Base-by-base conservation (phyloP, 805 yeast species). In the Cyberlindnera veronae region DNA sequence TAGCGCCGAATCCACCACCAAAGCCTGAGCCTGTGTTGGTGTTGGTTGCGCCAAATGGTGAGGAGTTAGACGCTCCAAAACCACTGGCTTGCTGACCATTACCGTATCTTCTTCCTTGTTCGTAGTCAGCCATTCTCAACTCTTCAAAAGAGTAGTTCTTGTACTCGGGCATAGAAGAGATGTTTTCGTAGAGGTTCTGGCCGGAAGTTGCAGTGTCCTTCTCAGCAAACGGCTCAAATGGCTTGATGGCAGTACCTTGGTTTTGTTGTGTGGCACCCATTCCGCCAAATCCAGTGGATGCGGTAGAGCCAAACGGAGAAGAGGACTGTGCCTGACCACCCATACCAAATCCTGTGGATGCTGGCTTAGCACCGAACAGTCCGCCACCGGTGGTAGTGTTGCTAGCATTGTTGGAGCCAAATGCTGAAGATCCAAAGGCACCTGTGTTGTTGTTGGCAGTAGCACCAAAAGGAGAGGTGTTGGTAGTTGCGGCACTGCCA, bases 131-230 rank as follows among this genome's bases (percentile, higher is more conserved):
- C 51, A 75, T 68, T 58, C 99, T 76, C 62, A 93, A 74, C 60
- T 93, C 99, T 61, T 89, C 97, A 55, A 81, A 76, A 0, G 96
- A 85, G 53, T 63, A 85, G 51, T 80, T 79, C 52, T 74, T 74
- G 59, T 91, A 93, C 61, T 88, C 95, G 5, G 95, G 95, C 97
- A 93, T 90, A 32, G 86, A 76, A 10, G 85, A 69, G 46, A 93
- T 83, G 51, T 79, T 79, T 62, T 91, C 87, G 64, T 70, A 90
- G 36, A 71, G 64, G 40, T 78, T 80, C 16, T 70, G 67, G 6
- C 76, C 74, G 23, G 78, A 74, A 11, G 79, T 68, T 4, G 70
- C 60, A 11, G 46, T 31, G 55, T 90, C 97, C 54, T 83, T 84
- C 60, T 91, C 97, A 26, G 72, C 69, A 49, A 63, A 71, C 8